phyloP scores from a whole-genome alignment of 192 early-diverging fungal genomes.

The Pecoramyces ruminantium region DNA sequence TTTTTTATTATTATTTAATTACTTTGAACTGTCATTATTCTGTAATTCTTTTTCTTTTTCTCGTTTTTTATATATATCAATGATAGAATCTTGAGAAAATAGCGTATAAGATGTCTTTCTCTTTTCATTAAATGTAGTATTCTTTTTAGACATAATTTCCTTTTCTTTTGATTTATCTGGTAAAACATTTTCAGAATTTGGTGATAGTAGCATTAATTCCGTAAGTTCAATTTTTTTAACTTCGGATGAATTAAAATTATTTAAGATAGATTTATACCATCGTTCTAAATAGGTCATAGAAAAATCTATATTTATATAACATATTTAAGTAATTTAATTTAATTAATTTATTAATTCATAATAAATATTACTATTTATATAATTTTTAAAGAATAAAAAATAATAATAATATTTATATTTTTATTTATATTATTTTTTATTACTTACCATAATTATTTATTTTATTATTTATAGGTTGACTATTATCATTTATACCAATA shows the following conservation, averaged over 20 bases:
- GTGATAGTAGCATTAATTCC: not conserved
- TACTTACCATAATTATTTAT: not conserved
- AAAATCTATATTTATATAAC: not conserved
- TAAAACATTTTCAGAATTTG: not conserved
- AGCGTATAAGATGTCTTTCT: not conserved
- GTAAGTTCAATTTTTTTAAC: not conserved
- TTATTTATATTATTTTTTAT: too few relatives aligned
- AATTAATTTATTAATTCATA: too few relatives aligned
- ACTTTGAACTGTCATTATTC: not conserved
- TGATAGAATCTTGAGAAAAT: not conserved
- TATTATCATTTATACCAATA: not conserved
- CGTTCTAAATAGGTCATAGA: not conserved
- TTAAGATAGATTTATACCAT: not conserved
- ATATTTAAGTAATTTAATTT: too few relatives aligned
- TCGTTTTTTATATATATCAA: not conserved
- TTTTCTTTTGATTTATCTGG: not conserved
- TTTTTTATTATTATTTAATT: too few relatives aligned
- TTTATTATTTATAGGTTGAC: not conserved
- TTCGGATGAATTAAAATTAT: not conserved
- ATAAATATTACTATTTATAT: too few relatives aligned
- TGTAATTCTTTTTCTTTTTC: not conserved
- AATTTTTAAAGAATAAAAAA: too few relatives aligned
- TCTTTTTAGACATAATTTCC: not conserved
- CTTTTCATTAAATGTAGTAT: not conserved
- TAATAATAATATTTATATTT: too few relatives aligned